Evolutionary conservation across 2,329 filamentous ascomycete species (phyloP), one percentile per base, ranked within the genome.

Genomic region (Elsinoe batatas): DNA sequence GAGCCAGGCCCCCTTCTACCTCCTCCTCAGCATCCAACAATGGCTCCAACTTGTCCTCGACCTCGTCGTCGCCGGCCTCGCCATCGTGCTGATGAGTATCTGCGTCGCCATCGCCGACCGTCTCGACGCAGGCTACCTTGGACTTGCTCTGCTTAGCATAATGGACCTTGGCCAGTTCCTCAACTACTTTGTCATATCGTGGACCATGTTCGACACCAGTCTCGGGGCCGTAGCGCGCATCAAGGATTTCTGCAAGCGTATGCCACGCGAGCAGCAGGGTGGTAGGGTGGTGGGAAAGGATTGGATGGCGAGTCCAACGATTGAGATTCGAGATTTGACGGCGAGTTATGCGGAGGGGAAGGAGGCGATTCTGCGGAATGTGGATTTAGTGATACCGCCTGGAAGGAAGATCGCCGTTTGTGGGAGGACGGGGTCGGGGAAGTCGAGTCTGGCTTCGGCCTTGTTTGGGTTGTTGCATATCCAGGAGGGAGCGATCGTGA

Each of bases 221-320:
- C 74, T 83, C 43, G 80, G 80, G 6, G 79, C 79, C 8, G 73
- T 83, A 7, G 70, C 75, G 3, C 72, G 80, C 18, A 72, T 82
- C 58, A 78, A 77, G 62, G 71, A 72, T n/a, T 81, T 81, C 58
- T 72, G 70, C 1, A 68, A 70, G 5, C 70, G 68, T 30, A 72
- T 74, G 1, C 62, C 70, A 8, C 69, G 68, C 1, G 77, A 79
- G 60, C 69, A 78, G 46, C 65, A 90, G 42, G 80, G 74, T 11
- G 85, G 84, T 11, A 67, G 70, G 17, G 73, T 76, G 18, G 79
- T 84, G 0, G 82, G 87, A 0, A 83, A 85, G 1, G 80, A 81
- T 1, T 93, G 88, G 88, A 88, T 88, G 0, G 80, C 79, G 0
- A 79, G 86, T 59, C 88, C 88, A 5, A 75, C 78, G 10, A 76